Evolutionary conservation across 768 basidiomycete species (phyloP).

Genomic region (Hysterangium stoloniferum): DNA sequence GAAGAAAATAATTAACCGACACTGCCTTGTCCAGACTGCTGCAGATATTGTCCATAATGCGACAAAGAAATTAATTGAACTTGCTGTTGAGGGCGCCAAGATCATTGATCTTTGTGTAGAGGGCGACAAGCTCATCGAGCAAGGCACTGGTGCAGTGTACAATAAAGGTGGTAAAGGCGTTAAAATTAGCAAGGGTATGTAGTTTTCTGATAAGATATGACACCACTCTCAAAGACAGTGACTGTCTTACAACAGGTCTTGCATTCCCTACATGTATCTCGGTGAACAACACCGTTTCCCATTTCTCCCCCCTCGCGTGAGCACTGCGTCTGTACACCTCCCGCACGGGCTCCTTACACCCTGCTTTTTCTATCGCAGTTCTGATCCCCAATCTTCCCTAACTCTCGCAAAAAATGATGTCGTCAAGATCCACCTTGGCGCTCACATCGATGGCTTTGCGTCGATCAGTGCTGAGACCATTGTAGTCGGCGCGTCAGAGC

Average conservation of each 20-base stretch:
- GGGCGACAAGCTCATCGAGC: slow-evolving; percentile 90
- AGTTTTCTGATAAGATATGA: background rate
- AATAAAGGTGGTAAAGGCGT: slow-evolving; percentile 87
- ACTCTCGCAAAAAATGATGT: slow-evolving; percentile 79
- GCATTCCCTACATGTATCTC: slow-evolving; percentile 94
- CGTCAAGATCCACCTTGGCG: slow-evolving; percentile 93
- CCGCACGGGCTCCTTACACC: slow-evolving; percentile 6
- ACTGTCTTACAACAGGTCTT: slow-evolving; percentile 51
- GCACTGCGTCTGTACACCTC: slow-evolving; percentile 27
- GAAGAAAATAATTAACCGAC: slow-evolving; percentile 16
- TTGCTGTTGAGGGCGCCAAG: slow-evolving; percentile 75
- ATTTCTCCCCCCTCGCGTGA: slow-evolving; percentile 93
- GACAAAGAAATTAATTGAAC: slow-evolving; percentile 75
- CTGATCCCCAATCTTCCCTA: slow-evolving; percentile 63
- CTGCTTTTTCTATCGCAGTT: slow-evolving; percentile 34
- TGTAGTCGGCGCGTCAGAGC: slow-evolving; percentile 70
- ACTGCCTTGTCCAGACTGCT: slow-evolving; percentile 51
- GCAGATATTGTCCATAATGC: slow-evolving; percentile 85
- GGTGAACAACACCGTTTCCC: slow-evolving; percentile 91
- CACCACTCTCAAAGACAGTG: no score
- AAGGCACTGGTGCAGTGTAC: slow-evolving; percentile 77
- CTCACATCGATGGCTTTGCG: slow-evolving; percentile 97
- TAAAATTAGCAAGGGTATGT: slow-evolving; percentile 79
- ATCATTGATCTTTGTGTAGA: slow-evolving; percentile 81
- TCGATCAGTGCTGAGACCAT: slow-evolving; percentile 91